A percentile compares a stretch with the other conserved stretches of the same genome.
Conservation (phyloP, 148 eudicot species). For the Nyssa sinensis region DNA sequence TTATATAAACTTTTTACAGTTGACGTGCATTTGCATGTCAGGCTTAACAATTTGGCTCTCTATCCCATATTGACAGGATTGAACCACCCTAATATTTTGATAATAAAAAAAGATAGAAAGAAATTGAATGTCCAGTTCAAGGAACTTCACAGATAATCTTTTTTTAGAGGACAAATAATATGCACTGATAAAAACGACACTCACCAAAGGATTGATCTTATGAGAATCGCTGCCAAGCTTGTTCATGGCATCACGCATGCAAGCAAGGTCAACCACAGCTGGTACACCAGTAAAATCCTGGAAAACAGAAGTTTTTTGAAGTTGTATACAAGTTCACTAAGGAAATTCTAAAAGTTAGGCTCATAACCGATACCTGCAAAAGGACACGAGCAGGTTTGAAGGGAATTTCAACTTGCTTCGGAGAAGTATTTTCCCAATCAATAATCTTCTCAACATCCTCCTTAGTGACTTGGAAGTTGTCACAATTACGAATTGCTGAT, state of each 20-base stretch:
- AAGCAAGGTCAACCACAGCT: constrained; percentile 62
- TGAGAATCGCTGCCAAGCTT: constrained; percentile 60
- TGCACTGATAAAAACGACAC: constrained; percentile 5
- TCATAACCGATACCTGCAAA: constrained; percentile 43
- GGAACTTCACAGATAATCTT: not conserved
- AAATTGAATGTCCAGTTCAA: not conserved
- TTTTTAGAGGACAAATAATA: not conserved
- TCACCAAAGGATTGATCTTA: constrained; percentile 66
- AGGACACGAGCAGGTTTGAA: constrained; percentile 78
- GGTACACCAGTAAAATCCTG: constrained; percentile 75
- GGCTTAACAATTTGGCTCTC: constrained; percentile 10
- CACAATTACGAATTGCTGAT: constrained; percentile 69
- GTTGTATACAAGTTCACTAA: not conserved
- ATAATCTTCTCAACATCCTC: constrained; percentile 72
- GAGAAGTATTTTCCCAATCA: constrained; percentile 60
- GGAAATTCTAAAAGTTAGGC: not conserved
- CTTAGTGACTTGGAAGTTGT: constrained; percentile 61
- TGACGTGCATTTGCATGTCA: not conserved
- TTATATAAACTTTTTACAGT: too few species aligned
- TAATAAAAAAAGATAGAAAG: too few species aligned
- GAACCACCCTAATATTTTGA: not conserved
- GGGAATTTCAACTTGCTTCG: constrained; percentile 69
- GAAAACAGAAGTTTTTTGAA: constrained; percentile 9
- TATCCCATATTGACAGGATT: not conserved
- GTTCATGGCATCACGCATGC: constrained; percentile 73